Conservation (phyloP, 345 rosid genomes). For the Orychophragmus violaceus region DNA sequence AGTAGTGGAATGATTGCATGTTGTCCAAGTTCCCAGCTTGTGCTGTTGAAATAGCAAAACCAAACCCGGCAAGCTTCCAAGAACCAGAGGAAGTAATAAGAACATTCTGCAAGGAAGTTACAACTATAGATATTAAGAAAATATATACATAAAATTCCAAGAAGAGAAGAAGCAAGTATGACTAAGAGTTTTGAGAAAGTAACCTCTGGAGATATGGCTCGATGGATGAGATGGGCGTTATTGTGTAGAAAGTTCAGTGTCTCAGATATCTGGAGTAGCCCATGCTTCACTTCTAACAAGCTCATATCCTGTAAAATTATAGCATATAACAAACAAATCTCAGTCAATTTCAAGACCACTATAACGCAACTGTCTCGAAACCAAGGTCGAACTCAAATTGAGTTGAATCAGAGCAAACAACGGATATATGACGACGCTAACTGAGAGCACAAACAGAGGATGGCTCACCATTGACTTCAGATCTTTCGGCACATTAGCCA, state of each 20-base stretch:
- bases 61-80: slow-evolving; percentile 98
- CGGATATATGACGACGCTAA: not conserved
- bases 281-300: slow-evolving; percentile 91
- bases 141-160: not conserved
- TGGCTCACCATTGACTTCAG: slow-evolving; percentile 77
- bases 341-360: not conserved
- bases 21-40: slow-evolving; percentile 52
- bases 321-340: not conserved
- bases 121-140: not conserved
- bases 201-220: slow-evolving; percentile 95
- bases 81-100: slow-evolving; percentile 87
- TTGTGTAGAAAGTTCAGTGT: slow-evolving; percentile 82
- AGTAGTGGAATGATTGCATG: slow-evolving; percentile 71
- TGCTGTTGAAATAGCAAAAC: slow-evolving; percentile 69
- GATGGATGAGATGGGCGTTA: slow-evolving; percentile 78
- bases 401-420: slow-evolving; percentile 13
- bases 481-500: slow-evolving; percentile 74
- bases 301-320: slow-evolving; percentile 70
- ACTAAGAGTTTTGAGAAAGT: not conserved
- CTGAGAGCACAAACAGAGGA: not conserved
- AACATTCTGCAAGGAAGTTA: slow-evolving; percentile 54
- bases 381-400: not conserved
- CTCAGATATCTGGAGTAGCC: slow-evolving; percentile 85
- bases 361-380: not conserved
- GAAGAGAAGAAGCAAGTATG: not conserved